Evolutionary conservation across 2,329 filamentous ascomycete genomes (phyloP), one percentile per base, ranked within the genome.

Genomic region (Phoma herbarum): DNA sequence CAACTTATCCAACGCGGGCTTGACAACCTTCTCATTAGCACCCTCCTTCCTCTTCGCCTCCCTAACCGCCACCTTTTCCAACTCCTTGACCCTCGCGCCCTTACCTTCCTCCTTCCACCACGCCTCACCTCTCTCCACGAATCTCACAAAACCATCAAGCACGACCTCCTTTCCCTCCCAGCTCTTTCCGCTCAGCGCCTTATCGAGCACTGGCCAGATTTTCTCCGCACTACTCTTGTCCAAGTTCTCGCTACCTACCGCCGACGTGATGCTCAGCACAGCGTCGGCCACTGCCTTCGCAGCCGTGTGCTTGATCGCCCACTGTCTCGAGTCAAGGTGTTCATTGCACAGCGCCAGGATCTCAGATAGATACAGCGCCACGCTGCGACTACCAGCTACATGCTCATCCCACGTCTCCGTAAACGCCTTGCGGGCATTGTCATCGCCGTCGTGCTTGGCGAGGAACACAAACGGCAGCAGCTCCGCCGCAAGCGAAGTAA

Each of bases 31-130:
- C 49, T 70, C 68, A 77, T 98, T 99, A 8, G 83, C 82, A n/a
- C 88, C 86, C 70, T 97, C 97, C 72, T 93, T 94, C 29, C 95
- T 86, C 81, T 95, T 97, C 9, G 93, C 93, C 83, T 99, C 95
- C 57, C 94, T 86, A 16, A 94, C 76, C 4, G 68, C 5, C 86
- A 87, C 93, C 80, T 89, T 90, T 57, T 75, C 77, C 80, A 93
- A 88, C 66, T 89, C 84, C 9, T 85, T 82, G 11, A 85, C 84
- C 23, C 91, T 77, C 63, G 89, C 84, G 6, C 76, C 75, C 45
- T 81, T 78, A 78, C 83, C 76, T 39, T 81, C 78, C 81, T 87
- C 88, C 37, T 75, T 69, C 80, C 84, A 87, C 28, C 91, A 80
- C 8, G 76, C 76, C 63, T 83, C 84, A 0, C 85, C 86, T 62